A percentile compares a stretch with the other conserved stretches of the same genome.
Conservation (phyloP, 352 stramenopile genomes). For the Pythium biforme region DNA sequence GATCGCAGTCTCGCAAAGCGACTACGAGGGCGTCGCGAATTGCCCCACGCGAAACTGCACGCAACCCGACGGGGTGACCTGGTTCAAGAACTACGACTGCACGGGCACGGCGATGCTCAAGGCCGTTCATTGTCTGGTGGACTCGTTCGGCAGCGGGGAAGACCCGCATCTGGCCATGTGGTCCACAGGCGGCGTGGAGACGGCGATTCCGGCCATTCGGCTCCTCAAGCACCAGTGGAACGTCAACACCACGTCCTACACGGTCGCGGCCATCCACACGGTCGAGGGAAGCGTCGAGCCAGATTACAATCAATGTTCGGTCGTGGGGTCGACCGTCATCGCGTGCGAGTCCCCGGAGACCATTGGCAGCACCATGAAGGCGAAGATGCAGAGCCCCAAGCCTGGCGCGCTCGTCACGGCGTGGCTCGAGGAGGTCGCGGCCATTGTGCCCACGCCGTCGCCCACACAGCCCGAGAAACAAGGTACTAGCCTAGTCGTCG, state of each 20-base stretch:
- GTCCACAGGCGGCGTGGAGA: conserved; percentile 11
- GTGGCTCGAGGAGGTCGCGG: conserved; percentile 14
- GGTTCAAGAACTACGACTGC: background rate
- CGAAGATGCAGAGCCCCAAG: background rate
- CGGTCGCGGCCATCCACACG: conserved; percentile 19
- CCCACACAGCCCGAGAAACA: no score
- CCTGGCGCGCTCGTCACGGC: conserved; percentile 3
- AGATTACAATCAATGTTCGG: background rate
- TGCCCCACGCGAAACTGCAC: background rate
- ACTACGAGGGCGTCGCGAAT: background rate
- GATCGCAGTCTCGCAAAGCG: conserved; percentile 21
- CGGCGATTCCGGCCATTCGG: conserved; percentile 4
- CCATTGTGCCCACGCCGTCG: background rate
- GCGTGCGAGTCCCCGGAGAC: background rate
- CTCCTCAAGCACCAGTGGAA: conserved; percentile 6
- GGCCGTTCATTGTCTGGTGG: background rate
- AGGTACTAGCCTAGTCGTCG: no score
- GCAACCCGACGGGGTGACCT: background rate
- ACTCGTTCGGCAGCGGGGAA: background rate
- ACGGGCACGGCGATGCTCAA: background rate
- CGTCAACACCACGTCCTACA: background rate
- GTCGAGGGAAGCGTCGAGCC: background rate
- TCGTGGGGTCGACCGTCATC: conserved; percentile 10
- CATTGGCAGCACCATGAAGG: background rate
- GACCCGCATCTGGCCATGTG: conserved; percentile 13